Conservation (phyloP, 2,329 filamentous ascomycete species). For the Ophiocordyceps camponoti-floridani region DNA sequence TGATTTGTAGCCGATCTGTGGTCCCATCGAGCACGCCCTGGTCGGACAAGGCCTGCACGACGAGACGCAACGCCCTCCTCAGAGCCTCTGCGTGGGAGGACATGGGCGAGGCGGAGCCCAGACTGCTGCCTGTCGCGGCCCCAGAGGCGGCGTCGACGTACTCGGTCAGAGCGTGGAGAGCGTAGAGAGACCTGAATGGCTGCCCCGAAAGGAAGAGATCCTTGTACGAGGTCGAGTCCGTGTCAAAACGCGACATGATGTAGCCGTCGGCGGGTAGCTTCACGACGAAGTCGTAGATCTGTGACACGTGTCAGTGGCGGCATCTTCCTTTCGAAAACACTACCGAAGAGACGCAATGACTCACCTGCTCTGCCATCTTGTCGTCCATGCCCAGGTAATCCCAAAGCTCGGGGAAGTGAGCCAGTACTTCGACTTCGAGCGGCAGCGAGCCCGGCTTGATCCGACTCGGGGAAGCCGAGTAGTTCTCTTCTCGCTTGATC, state of each 20-base stretch:
- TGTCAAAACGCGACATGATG: conserved; percentile 40
- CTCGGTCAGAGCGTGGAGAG: conserved; percentile 45
- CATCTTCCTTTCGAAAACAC: neutral
- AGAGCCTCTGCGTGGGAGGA: conserved; percentile 4
- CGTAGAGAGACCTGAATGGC: conserved; percentile 59
- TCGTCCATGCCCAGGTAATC: conserved; percentile 61
- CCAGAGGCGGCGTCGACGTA: conserved; percentile 32
- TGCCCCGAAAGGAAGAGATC: conserved; percentile 51
- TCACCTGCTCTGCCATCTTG: conserved; percentile 46
- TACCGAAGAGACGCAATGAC: conserved; percentile 1
- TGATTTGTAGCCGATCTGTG: conserved; percentile 8
- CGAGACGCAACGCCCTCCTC: conserved; percentile 28
- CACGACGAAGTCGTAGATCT: conserved; percentile 54
- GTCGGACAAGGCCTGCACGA: conserved; percentile 43
- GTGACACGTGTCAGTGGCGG: conserved; percentile 5
- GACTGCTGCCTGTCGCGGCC: conserved; percentile 1
- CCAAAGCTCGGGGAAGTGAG: conserved; percentile 74
- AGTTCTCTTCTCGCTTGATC: conserved; percentile 39
- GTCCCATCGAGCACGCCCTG: conserved; percentile 28
- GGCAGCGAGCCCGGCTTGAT: conserved; percentile 33
- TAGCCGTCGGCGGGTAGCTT: conserved; percentile 51
- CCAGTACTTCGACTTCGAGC: conserved; percentile 63
- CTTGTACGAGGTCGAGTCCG: conserved; percentile 29
- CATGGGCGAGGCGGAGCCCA: neutral
- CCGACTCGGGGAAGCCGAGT: conserved; percentile 20